phyloP scores from a whole-genome alignment of 257 asterid species.

The Dorcoceras hygrometricum region DNA sequence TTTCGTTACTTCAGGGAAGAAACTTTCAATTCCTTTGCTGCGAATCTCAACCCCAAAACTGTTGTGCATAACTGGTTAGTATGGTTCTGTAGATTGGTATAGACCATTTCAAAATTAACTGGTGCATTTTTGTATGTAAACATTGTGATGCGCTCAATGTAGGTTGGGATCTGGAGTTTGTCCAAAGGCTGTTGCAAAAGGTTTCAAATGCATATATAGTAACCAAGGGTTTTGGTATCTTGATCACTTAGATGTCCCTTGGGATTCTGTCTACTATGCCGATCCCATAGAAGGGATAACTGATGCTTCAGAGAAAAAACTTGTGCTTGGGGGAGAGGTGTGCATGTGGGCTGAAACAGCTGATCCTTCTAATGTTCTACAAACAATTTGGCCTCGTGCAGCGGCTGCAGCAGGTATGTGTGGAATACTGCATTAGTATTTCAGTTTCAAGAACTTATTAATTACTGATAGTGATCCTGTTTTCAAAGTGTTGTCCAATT shows the following conservation, averaged over 20 bases:
- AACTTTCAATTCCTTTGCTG: slow-evolving; percentile 68
- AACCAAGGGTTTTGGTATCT: slow-evolving; percentile 91
- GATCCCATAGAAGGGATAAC: slow-evolving; percentile 75
- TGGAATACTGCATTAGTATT: slow-evolving; percentile 8
- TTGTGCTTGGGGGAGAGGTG: slow-evolving; percentile 91
- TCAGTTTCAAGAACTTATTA: slow-evolving; percentile 11
- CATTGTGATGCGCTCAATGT: slow-evolving; percentile 23
- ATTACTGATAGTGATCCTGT: slow-evolving; percentile 12
- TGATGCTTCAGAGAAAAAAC: slow-evolving; percentile 58
- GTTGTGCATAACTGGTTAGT: slow-evolving; percentile 87
- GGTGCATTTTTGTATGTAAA: slow-evolving; percentile 18
- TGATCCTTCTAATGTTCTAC: slow-evolving; percentile 81
- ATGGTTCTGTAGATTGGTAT: slow-evolving; percentile 20
- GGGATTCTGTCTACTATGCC: slow-evolving; percentile 68
- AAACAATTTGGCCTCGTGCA: slow-evolving; percentile 99
- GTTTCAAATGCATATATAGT: slow-evolving; percentile 85
- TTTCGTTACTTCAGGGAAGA: slow-evolving; percentile 67
- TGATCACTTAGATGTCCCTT: slow-evolving; percentile 86
- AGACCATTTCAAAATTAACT: background rate
- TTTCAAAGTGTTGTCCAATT: background rate
- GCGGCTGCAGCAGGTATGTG: slow-evolving; percentile 83
- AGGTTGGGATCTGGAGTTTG: slow-evolving; percentile 87
- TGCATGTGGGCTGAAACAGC: slow-evolving; percentile 94
- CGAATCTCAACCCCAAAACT: slow-evolving; percentile 67
- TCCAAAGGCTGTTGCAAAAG: slow-evolving; percentile 75